Base-by-base conservation (phyloP, 176 grass and related monocot species). In the Oryza rufipogon region DNA sequence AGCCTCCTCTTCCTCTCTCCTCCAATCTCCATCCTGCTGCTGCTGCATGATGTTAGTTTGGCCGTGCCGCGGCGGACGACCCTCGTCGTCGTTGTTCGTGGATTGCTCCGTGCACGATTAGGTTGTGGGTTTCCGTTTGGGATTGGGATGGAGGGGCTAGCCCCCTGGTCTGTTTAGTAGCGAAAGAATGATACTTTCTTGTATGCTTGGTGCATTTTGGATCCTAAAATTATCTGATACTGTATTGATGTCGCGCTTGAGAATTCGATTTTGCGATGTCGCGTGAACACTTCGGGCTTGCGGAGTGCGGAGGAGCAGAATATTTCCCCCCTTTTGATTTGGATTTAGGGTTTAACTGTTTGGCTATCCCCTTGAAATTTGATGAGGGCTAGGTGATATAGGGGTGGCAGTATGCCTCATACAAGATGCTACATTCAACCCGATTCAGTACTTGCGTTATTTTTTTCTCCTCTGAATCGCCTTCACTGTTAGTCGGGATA, bases 391-490 rank as follows among this genome's bases (percentile, higher is more conserved):
- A 32, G 12, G 25, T 9, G 46, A 33, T 20, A 20, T 33, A 14
- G 47, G 45, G 25, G 25, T 75, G 15, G 25, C 8, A 33, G 47
- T 75, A 32, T 54, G 46, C 72, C 71, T 32, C 11, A 75, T 52
- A 20, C 49, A 30, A 75, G 15, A 75, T 75, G 47, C 47, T 75
- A 11, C 54, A 23, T 23, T 63, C 19, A 8, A 63, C 58, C 9
- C 25, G 23, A 42, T 69, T 66, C 20, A 64, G 12, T 17, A 11
- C 3, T n/a, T 11, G 10, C 7, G 0, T 46, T 15, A 15, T 1
- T 45, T 77, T 77, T 76, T 58, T 63, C 11, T 28, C 56, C 58
- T 83, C 12, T 70, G 45, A 41, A 46, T 80, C 47, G 39, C 25
- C 25, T 80, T 75, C 6, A 17, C 19, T 42, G 49, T 60, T 68